Conservation (phyloP, 495 filamentous ascomycete genomes). For the Aspergillus bridgeri region DNA sequence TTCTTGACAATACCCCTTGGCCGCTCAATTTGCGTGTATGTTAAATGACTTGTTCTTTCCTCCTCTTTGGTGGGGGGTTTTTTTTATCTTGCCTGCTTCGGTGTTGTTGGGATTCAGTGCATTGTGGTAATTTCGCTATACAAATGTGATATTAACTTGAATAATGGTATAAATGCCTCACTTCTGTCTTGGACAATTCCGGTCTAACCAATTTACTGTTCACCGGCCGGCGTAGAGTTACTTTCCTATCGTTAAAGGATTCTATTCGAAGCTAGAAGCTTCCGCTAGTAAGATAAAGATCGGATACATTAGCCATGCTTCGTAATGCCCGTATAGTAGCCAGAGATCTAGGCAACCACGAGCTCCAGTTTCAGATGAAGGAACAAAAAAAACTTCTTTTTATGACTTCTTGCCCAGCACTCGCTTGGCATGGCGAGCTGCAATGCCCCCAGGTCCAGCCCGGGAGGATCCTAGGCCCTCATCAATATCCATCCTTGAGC, state of each 20-base stretch:
- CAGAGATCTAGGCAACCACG: background rate
- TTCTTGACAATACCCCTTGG: conserved; percentile 40
- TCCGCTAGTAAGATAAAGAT: background rate
- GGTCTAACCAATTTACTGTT: too few relatives aligned
- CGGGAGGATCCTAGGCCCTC: conserved; percentile 32
- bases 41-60: conserved; percentile 14
- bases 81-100: conserved; percentile 15
- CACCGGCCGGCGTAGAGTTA: too few relatives aligned
- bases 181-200: too few relatives aligned
- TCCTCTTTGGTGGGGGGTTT: conserved; percentile 12
- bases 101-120: background rate
- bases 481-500: conserved; percentile 48
- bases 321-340: background rate
- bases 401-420: conserved; percentile 40
- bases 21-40: conserved; percentile 30
- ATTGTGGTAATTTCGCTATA: too few relatives aligned
- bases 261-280: too few relatives aligned
- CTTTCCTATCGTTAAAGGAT: too few relatives aligned
- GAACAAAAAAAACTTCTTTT: background rate
- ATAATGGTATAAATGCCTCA: too few relatives aligned
- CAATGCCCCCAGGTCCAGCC: conserved; percentile 14
- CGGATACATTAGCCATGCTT: background rate
- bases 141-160: too few relatives aligned
- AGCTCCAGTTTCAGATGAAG: background rate
- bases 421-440: conserved; percentile 36